phyloP scores from a whole-genome alignment of 208 protist genomes.

The Acanthamoeba divionensis region DNA sequence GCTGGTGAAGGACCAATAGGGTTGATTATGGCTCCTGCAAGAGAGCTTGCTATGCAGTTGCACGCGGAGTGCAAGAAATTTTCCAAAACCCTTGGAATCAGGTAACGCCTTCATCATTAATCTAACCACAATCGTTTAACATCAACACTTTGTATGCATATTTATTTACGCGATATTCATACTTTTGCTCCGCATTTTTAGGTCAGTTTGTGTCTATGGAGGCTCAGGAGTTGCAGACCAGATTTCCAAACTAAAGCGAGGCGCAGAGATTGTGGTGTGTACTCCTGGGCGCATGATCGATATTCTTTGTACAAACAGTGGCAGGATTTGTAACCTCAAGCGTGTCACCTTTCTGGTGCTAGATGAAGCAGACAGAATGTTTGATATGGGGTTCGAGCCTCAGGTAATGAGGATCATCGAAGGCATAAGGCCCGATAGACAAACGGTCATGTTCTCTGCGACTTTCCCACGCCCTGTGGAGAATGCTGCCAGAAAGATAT shows the following conservation, averaged over 20 bases:
- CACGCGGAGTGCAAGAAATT: constrained; percentile 76
- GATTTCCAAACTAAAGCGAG: constrained; percentile 77
- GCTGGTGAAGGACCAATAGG: constrained; percentile 84
- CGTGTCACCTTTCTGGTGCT: constrained; percentile 96
- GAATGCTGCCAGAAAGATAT: constrained; percentile 64
- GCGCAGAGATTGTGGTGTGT: constrained; percentile 80
- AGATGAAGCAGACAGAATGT: constrained; percentile 95
- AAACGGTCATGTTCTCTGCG: constrained; percentile 96
- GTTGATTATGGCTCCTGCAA: constrained; percentile 84
- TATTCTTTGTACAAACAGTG: constrained; percentile 81
- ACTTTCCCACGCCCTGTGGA: constrained; percentile 84
- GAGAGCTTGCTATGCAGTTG: constrained; percentile 87
- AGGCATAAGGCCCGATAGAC: constrained; percentile 88
- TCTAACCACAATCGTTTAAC: background rate
- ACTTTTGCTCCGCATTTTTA: too few species aligned
- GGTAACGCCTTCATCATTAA: too few species aligned
- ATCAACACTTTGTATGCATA: background rate
- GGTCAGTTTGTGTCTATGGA: constrained; percentile 79
- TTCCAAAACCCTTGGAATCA: constrained; percentile 60
- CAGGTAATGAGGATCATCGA: constrained; percentile 78
- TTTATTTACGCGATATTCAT: too few species aligned
- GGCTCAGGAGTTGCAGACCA: constrained; percentile 79
- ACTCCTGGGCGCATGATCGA: constrained; percentile 92
- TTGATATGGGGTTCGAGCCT: constrained; percentile 85
- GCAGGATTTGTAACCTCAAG: constrained; percentile 98